Conservation (phyloP, 1,284 basidiomycete species). For the Puccinia triticina region DNA sequence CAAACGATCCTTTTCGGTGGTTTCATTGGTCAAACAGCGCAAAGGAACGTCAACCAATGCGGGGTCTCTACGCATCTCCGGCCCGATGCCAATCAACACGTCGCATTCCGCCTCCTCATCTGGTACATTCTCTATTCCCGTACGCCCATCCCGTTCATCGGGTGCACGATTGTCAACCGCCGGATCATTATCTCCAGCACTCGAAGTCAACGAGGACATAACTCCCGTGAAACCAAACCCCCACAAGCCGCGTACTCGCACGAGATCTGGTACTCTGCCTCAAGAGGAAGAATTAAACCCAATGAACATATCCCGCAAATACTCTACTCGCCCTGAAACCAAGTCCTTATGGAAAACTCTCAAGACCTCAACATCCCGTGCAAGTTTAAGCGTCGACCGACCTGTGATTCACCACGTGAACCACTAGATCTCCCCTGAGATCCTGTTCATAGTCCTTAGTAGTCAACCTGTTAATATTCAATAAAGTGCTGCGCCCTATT, state of each 20-base stretch:
- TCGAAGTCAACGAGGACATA: background rate
- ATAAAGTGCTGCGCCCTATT: no score
- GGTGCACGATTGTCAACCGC: background rate
- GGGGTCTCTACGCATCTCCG: background rate
- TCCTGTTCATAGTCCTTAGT: background rate
- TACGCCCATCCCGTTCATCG: background rate
- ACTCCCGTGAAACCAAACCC: background rate
- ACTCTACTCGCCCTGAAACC: background rate
- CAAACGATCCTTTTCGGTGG: slow-evolving; percentile 40
- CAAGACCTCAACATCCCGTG: slow-evolving; percentile 1
- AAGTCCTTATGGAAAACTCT: slow-evolving; percentile 38
- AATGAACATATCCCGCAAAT: background rate
- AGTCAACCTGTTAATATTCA: no score
- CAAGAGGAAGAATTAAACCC: background rate
- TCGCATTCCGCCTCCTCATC: background rate
- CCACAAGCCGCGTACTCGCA: background rate
- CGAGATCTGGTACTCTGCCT: no score
- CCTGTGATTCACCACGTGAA: no score
- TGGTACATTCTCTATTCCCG: slow-evolving; percentile 2
- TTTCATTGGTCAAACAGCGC: slow-evolving; percentile 8
- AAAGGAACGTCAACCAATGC: background rate
- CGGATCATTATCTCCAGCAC: background rate
- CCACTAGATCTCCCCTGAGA: background rate
- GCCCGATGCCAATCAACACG: background rate
- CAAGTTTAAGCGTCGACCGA: background rate